These are phyloP conservation scores for Epicoccum nigrum DNA, from an alignment of 2,329 filamentous ascomycete species.

Conservation along the genomic window DNA sequence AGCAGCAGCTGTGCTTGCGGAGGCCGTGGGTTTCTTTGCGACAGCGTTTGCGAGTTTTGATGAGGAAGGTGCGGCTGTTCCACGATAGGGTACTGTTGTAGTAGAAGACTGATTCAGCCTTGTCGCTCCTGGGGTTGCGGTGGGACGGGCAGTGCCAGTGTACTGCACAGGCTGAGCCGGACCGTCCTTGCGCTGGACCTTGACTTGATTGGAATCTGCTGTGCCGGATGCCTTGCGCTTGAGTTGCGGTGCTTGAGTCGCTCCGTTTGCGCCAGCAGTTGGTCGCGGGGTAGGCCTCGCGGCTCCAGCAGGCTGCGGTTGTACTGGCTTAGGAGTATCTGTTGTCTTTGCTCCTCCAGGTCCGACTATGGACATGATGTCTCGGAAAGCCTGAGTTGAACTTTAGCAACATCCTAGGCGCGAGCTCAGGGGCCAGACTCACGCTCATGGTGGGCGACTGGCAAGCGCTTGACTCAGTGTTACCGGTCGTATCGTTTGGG, in stretches of 20 bases:
- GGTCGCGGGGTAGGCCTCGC: constrained; percentile 45
- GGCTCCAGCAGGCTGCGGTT: constrained; percentile 29
- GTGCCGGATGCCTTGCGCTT: constrained; percentile 52
- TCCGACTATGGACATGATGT: constrained; percentile 48
- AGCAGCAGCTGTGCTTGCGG: constrained; percentile 22
- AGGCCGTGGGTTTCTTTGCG: constrained; percentile 33
- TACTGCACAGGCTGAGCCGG: constrained; percentile 29
- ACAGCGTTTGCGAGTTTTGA: constrained; percentile 29
- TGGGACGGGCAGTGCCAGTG: constrained; percentile 35
- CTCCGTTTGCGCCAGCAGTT: constrained; percentile 33
- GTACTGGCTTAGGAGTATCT: constrained; percentile 31
- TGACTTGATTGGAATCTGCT: constrained; percentile 36
- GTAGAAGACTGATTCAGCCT: constrained; percentile 31
- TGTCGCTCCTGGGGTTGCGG: constrained; percentile 28
- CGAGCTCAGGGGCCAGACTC: constrained; percentile 27
- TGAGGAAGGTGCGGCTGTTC: constrained; percentile 43
- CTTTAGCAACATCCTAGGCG: constrained; percentile 26
- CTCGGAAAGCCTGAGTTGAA: constrained; percentile 37
- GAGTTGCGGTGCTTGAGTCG: constrained; percentile 43
- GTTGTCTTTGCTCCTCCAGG: constrained; percentile 34
- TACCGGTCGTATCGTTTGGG: constrained; percentile 44
- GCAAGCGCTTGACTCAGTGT: constrained; percentile 45
- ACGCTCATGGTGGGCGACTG: constrained; percentile 47
- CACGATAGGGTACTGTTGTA: constrained; percentile 44
- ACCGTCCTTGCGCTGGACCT: constrained; percentile 44